Base-by-base conservation (phyloP, 192 early-diverging fungal species). In the Backusella westeae region DNA sequence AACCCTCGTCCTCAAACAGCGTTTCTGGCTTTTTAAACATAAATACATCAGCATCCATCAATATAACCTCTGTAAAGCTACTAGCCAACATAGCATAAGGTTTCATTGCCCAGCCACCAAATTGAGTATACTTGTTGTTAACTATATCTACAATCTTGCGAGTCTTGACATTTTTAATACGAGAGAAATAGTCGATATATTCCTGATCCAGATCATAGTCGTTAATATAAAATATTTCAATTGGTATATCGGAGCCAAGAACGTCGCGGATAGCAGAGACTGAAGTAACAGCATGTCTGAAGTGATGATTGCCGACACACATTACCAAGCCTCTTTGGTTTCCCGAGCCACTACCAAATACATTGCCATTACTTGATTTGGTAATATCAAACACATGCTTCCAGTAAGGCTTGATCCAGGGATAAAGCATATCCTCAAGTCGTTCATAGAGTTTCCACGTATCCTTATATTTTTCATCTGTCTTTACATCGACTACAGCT, bases 1-100 rank as follows among this genome's bases (percentile, higher is more conserved):
- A 85, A 29, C 77, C 82, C 15, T 71, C 75, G 75, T 91, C 83
- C 12, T 76, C 49, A 75, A 91, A 90, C 19, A 91, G 44, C 5
- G 75, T 75, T 29, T 78, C 85, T 0, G 93, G 93, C 74, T 84
- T 77, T 71, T 88, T 85, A 41, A 94, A 72, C 65, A 92, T 91
- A 34, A 90, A 78, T 2, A 89, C 92, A 76, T 93, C 92, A 9
- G 93, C 85, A 79, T 94, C 93, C 67, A 93, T 82, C 71, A 94
- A 78, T 63, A 94, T 90, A 14, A 85, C 84, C 29, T 92, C 84
- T 41, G 78, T 71, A 85, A 92, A 94, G 29, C 72, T 82, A 4
- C 87, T 85, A 0, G 89, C 89, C 19, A 94, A 53, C 41, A 93
- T 71, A 0, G 92, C 87, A 85, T 85, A 93, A 0, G 93, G 89